Evolutionary conservation across 2,329 filamentous ascomycete species (phyloP).

Genomic region (Cercospora sp.): DNA sequence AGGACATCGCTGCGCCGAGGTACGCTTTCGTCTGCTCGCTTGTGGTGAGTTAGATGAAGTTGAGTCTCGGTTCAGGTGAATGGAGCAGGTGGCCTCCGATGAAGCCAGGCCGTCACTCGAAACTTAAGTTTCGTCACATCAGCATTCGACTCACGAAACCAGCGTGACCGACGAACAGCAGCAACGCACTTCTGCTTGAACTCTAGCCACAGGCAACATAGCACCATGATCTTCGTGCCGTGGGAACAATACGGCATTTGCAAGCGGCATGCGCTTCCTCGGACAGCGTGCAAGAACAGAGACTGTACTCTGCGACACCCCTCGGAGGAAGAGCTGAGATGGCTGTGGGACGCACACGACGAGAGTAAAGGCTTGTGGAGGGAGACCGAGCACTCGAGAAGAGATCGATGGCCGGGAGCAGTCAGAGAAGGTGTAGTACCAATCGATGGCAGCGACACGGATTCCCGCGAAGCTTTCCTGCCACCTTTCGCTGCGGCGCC

Average conservation of each 20-base stretch:
- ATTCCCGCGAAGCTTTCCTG: neutral
- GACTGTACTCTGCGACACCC: slow-evolving; percentile 28
- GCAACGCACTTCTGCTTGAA: neutral
- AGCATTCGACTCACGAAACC: neutral
- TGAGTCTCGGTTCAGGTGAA: neutral
- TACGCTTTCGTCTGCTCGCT: neutral
- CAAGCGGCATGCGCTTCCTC: slow-evolving; percentile 25
- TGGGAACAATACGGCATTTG: slow-evolving; percentile 33
- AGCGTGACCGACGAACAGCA: neutral
- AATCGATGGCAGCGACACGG: neutral
- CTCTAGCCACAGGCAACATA: neutral
- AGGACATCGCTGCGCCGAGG: neutral
- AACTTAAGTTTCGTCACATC: neutral
- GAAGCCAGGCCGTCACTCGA: neutral
- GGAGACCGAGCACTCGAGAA: neutral
- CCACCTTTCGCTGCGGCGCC: neutral
- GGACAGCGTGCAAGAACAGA: slow-evolving; percentile 17
- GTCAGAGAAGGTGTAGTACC: neutral
- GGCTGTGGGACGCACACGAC: slow-evolving; percentile 26
- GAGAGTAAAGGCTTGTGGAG: neutral
- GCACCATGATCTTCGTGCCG: slow-evolving; percentile 28
- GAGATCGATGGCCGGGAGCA: neutral
- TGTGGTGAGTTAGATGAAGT: neutral
- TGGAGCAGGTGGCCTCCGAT: neutral
- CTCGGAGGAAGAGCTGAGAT: slow-evolving; percentile 15